Evolutionary conservation across 805 yeast species (phyloP).

Genomic region (Hanseniaspora valbyensis): DNA sequence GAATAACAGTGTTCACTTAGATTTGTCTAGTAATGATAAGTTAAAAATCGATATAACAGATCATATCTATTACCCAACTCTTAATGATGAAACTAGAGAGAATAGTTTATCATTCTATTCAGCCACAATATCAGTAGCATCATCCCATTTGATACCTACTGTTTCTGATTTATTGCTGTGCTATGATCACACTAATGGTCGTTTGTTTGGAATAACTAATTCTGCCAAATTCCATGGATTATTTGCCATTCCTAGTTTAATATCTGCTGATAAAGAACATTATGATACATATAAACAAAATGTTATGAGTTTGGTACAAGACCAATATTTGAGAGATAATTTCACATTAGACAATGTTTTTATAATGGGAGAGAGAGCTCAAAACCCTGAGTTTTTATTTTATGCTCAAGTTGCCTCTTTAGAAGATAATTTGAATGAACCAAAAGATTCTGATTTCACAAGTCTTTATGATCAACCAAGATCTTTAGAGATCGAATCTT

Average conservation of each 20-base stretch:
- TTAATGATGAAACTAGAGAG: not conserved
- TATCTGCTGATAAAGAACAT: not conserved
- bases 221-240: constrained; percentile 14
- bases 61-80: not conserved
- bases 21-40: not conserved
- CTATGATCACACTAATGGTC: constrained; percentile 2
- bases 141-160: not conserved
- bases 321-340: not conserved
- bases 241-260: constrained; percentile 7
- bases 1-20: not conserved
- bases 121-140: constrained; percentile 2
- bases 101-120: not conserved
- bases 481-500: not conserved
- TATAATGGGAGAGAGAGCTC: constrained; percentile 1
- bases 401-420: not conserved
- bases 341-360: constrained; percentile 2
- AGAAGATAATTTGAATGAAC: not conserved
- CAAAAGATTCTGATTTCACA: not conserved
- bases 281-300: constrained; percentile 1
- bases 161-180: not conserved
- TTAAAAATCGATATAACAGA: not conserved
- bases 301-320: not conserved
- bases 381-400: constrained; percentile 2
- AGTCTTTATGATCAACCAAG: not conserved
- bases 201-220: constrained; percentile 11